Conservation (phyloP, 2,329 filamentous ascomycete genomes). For the Pseudohalonectria lignicola region DNA sequence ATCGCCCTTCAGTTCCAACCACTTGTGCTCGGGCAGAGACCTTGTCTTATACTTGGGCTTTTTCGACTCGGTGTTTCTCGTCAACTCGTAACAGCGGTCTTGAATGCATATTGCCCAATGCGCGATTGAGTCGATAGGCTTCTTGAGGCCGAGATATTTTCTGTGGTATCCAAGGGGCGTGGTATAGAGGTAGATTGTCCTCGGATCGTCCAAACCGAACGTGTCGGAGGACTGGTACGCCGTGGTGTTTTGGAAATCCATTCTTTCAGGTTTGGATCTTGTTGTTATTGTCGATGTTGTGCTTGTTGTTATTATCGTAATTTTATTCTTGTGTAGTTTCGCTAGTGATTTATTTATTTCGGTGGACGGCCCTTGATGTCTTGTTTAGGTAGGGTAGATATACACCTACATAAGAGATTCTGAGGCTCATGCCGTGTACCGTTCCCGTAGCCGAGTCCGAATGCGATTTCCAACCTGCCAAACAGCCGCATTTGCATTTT, state of each 20-base stretch:
- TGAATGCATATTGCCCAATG: slow-evolving; percentile 6
- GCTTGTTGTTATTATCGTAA: background rate
- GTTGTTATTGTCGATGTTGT: background rate
- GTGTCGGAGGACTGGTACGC: background rate
- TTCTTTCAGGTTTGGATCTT: too few relatives aligned
- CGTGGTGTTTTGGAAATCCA: too few relatives aligned
- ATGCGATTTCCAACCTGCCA: too few relatives aligned
- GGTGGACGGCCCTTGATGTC: too few relatives aligned
- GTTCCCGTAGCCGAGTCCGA: too few relatives aligned
- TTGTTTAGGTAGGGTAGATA: too few relatives aligned
- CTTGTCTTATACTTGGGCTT: slow-evolving; percentile 2
- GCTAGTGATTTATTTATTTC: too few relatives aligned
- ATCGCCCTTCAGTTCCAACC: background rate
- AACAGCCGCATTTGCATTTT: too few relatives aligned
- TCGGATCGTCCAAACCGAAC: background rate
- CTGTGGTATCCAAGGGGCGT: slow-evolving; percentile 22
- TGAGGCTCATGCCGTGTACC: too few relatives aligned
- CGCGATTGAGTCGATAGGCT: slow-evolving; percentile 3
- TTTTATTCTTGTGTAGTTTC: slow-evolving; percentile 7
- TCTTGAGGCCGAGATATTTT: slow-evolving; percentile 3
- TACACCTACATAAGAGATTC: too few relatives aligned
- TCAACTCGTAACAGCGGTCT: slow-evolving; percentile 4
- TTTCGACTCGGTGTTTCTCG: slow-evolving; percentile 1
- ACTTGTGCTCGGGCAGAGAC: background rate
- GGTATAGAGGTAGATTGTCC: slow-evolving; percentile 5